Evolutionary conservation across 1,139 yeast genomes (phyloP), one percentile per base, ranked within the genome.

Genomic region (Candida pseudoviswanathii): DNA sequence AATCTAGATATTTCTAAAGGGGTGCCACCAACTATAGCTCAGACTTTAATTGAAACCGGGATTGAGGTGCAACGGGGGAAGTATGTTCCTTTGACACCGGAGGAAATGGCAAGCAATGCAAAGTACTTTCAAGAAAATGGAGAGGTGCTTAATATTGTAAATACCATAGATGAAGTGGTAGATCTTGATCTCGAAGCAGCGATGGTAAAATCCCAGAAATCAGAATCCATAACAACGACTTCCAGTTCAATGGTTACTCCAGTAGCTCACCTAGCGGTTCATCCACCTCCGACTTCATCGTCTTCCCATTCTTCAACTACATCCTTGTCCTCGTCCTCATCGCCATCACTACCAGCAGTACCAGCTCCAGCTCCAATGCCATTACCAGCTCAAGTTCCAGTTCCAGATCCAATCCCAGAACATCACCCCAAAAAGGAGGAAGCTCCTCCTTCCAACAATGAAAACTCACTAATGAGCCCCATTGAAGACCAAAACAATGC

Each of bases 1-100:
- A 84, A 85, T 58, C 60, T 86, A 39, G 85, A 82, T 42, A 66
- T 78, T 2, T 67, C 80, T 0, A 67, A 63, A 5, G 78, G 77
- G 0, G 67, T 84, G 8, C 86, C 88, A 2, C 64, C 64, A 31
- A 61, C 77, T 2, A 54, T 81, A n/a, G 82, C 80, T 0, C 65
- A 65, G 2, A 41, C 44, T 0, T 60, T 84, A 46, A 75, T 85
- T 44, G 68, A 70, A 40, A 59, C 62, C 7, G 88, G 89, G 1
- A 83, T 79, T 1, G 61, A 65, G 8, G 72, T 68, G 0, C 58
- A 63, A 11, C 62, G 58, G 37, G 92, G 91, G 0, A 65, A 66
- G 48, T 84, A 65, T 58, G 76, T 83, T 8, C 58, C 67, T 2
- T 61, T 86, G 6, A 51, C 67, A 2, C 71, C 69, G 4, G 61